Percentiles rank a stretch among this genome's conserved stretches.
Conservation (phyloP, 169 alveolate genomes). For the Fabrea salina region DNA sequence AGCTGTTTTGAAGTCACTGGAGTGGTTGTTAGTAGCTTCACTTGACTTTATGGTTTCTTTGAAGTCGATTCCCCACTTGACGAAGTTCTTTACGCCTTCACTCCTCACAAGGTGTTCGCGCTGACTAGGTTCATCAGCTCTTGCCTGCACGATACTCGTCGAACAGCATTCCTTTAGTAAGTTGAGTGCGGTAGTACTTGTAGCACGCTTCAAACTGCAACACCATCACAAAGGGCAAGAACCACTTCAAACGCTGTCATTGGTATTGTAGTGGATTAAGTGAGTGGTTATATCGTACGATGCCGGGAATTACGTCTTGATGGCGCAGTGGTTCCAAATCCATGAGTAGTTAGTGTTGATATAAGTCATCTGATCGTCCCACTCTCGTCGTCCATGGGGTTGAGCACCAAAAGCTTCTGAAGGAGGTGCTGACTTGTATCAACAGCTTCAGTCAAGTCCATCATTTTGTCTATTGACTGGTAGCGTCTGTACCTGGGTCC, state of each 20-base stretch:
- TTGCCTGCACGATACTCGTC: constrained; percentile 64
- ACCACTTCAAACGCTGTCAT: constrained; percentile 24
- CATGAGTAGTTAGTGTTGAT: constrained; percentile 43
- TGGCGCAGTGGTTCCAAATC: neutral
- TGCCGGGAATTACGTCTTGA: neutral
- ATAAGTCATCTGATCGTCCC: constrained; percentile 72
- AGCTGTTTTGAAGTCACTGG: constrained; percentile 58
- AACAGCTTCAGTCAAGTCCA: constrained; percentile 54
- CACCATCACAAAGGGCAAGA: constrained; percentile 16
- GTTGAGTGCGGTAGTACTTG: constrained; percentile 53
- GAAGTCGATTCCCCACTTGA: constrained; percentile 52
- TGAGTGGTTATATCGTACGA: constrained; percentile 54
- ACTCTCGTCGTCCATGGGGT: constrained; percentile 62
- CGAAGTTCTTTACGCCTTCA: constrained; percentile 40
- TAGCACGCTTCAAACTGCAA: constrained; percentile 5
- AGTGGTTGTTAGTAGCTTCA: constrained; percentile 53
- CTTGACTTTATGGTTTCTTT: constrained; percentile 49
- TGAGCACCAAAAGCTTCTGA: constrained; percentile 50
- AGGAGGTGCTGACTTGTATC: constrained; percentile 45
- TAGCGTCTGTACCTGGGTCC: constrained; percentile 63
- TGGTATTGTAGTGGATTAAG: constrained; percentile 19
- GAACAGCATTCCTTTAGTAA: constrained; percentile 48
- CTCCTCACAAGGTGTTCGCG: constrained; percentile 47
- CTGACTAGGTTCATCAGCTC: constrained; percentile 64
- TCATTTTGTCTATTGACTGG: constrained; percentile 63